Base-by-base conservation (phyloP, 2,329 filamentous ascomycete species). In the Calonectria pseudoturangicola region DNA sequence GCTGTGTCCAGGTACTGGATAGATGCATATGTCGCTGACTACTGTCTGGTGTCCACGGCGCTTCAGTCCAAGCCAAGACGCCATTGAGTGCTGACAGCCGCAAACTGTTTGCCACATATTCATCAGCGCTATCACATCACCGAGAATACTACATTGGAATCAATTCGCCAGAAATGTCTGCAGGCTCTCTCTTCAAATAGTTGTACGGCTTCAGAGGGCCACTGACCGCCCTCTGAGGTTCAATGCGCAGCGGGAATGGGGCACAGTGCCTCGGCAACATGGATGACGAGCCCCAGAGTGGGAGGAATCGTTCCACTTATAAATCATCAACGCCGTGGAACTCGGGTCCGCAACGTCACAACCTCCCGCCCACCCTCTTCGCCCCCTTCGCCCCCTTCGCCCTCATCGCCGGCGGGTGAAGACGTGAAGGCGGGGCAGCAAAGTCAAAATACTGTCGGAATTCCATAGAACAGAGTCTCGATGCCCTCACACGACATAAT, bases 241-340 rank as follows among this genome's bases (percentile, higher is more conserved):
- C 36, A 27, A 47, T 43, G 33, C 48, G 27, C 18, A 12, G 3
- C 18, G 8, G 6, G 21, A n/a, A 13, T 9, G 41, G 10, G 54
- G 30, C 10, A 67, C 33, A 56, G 9, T 68, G 36, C 64, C 69
- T 67, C 64, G 64, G 69, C 54, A 63, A 27, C 25, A 68, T 56
- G 64, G 69, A 39, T 33, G 51, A 25, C 15, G 16, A 66, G 47
- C 25, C 56, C 63, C 58, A 68, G 45, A 28, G 3, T 36, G 39
- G 47, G 36, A 39, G 12, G 43, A 39, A 63, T 58, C 28, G 54
- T 60, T 41, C 69, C 69, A 67, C 64, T 71, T 64, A 64, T 48
- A 56, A 54, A 68, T 54, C 47, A 28, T 54, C 64, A 43, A 56
- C 56, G 39, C 64, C 69, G 64, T 71, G 69, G 69, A 71, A 56